A percentile compares a stretch with the other conserved stretches of the same genome.
Conservation (phyloP, 2,329 filamentous ascomycete species). For the Tolypocladium guangdongense region DNA sequence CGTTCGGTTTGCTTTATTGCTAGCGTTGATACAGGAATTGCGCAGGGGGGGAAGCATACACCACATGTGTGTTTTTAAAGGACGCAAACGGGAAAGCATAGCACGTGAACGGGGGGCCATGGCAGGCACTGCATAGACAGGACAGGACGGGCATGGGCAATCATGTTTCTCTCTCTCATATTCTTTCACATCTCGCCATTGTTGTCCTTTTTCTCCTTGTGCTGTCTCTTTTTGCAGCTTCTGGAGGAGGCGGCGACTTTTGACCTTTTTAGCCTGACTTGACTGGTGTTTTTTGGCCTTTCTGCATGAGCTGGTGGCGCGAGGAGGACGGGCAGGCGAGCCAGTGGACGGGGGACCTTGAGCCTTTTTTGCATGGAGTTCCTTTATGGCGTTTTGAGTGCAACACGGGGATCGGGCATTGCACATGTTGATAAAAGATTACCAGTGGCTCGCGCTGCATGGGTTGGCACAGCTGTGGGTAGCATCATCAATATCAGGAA, state of each 20-base stretch:
- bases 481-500: not conserved
- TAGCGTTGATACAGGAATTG: not conserved
- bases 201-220: not conserved
- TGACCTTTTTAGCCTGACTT: not conserved
- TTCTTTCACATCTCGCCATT: not conserved
- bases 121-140: not conserved
- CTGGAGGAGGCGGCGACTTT: not conserved
- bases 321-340: not conserved
- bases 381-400: not conserved
- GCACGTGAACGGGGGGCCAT: not conserved
- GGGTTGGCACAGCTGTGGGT: not conserved
- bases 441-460: constrained; percentile 1
- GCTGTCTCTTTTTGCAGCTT: not conserved
- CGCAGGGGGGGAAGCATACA: not conserved
- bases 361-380: not conserved
- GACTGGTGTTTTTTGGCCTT: no score
- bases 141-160: not conserved
- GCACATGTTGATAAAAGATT: not conserved
- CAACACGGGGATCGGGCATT: not conserved
- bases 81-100: not conserved
- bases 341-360: not conserved
- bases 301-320: not conserved
- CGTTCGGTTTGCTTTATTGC: not conserved
- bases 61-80: not conserved
- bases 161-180: not conserved